Evolutionary conservation across 139 green algal species (phyloP).

Genomic region (Coelastrella sp.): DNA sequence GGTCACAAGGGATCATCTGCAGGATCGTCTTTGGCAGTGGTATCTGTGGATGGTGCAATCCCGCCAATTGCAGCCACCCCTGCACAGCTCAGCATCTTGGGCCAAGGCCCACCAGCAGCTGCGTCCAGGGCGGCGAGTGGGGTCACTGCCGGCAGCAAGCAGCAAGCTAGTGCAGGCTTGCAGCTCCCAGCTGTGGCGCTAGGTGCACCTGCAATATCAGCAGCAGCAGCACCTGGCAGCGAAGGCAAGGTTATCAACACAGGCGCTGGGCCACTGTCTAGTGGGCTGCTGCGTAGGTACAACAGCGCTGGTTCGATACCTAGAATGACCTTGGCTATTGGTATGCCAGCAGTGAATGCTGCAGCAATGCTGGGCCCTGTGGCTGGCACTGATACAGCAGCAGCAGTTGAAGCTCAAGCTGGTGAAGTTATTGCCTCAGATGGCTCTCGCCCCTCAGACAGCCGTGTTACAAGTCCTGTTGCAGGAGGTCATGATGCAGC

Average conservation of each 20-base stretch:
- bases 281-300: slow-evolving; percentile 8
- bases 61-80: not conserved
- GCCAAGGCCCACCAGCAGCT: not conserved
- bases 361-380: not conserved
- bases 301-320: not conserved
- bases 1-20: not conserved
- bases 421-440: not conserved
- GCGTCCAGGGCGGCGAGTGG: not conserved
- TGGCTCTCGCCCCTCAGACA: too few species aligned
- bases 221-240: not conserved
- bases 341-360: not conserved
- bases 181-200: too few species aligned
- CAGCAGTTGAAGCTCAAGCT: not conserved
- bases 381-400: not conserved
- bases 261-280: not conserved
- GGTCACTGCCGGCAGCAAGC: not conserved
- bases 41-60: not conserved
- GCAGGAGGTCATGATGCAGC: not conserved
- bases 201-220: too few species aligned
- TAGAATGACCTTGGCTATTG: not conserved
- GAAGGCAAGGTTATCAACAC: not conserved
- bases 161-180: not conserved
- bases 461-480: too few species aligned
- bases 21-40: not conserved
- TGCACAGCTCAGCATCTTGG: not conserved